Percentiles rank a stretch among this genome's conserved stretches.
Conservation (phyloP, 768 basidiomycete genomes). For the Gymnopilus dilepis region DNA sequence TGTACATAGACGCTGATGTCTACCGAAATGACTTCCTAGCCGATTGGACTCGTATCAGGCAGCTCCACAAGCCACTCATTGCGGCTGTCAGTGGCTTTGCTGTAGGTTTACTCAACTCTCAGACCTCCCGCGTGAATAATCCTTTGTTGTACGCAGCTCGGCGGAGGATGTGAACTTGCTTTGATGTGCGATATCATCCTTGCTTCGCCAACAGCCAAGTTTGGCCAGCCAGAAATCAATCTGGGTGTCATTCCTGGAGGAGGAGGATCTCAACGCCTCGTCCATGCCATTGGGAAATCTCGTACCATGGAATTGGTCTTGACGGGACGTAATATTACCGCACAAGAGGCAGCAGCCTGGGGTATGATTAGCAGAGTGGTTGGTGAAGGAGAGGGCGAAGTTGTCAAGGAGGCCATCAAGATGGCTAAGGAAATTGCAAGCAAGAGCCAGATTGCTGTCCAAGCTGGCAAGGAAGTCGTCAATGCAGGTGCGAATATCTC, state of each 20-base stretch:
- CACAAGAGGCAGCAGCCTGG: slow-evolving; percentile 85
- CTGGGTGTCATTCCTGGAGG: slow-evolving; percentile 94
- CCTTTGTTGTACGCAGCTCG: slow-evolving; percentile 61
- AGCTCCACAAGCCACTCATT: slow-evolving; percentile 89
- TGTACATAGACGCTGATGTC: slow-evolving; percentile 81
- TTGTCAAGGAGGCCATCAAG: slow-evolving; percentile 85
- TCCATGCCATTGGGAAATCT: slow-evolving; percentile 86
- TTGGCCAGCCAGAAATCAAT: slow-evolving; percentile 97
- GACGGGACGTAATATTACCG: slow-evolving; percentile 83
- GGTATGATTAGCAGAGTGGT: slow-evolving; percentile 88
- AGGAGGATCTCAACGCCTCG: slow-evolving; percentile 92
- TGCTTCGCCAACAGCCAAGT: slow-evolving; percentile 86
- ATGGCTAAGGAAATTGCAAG: slow-evolving; percentile 80
- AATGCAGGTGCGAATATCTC: slow-evolving; percentile 66
- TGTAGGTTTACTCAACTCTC: slow-evolving; percentile 45
- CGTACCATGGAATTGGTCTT: slow-evolving; percentile 94
- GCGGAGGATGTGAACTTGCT: slow-evolving; percentile 96
- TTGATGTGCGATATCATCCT: slow-evolving; percentile 97
- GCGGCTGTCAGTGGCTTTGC: slow-evolving; percentile 97
- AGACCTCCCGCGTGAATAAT: neutral
- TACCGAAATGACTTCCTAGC: slow-evolving; percentile 87
- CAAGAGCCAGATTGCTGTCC: slow-evolving; percentile 83
- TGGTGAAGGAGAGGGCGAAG: slow-evolving; percentile 73
- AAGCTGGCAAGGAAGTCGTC: slow-evolving; percentile 92
- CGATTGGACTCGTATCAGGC: slow-evolving; percentile 77